A percentile compares a stretch with the other conserved stretches of the same genome.
Evolutionary conservation across 2,329 filamentous ascomycete species (phyloP).

Genomic region (Stachybotrys chlorohalonatus): DNA sequence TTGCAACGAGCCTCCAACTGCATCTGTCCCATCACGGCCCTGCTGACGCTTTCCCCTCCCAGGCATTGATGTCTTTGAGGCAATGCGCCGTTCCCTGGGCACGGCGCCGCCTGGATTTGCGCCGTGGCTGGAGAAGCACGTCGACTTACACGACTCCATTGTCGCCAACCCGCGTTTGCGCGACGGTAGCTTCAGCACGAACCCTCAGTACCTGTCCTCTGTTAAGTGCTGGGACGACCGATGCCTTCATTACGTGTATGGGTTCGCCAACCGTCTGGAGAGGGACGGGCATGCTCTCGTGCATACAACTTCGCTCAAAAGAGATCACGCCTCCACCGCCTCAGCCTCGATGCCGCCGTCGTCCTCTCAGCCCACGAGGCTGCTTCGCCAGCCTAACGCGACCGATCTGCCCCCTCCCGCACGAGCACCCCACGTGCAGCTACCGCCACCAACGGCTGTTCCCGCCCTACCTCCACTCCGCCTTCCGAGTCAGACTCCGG

Average conservation of each 20-base stretch:
- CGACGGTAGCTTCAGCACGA: conserved; percentile 6
- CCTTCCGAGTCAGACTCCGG: conserved; percentile 3
- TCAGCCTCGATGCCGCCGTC: neutral
- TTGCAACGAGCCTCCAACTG: neutral
- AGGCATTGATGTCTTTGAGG: conserved; percentile 21
- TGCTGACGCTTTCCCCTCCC: neutral
- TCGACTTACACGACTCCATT: conserved; percentile 38
- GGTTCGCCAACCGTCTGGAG: conserved; percentile 40
- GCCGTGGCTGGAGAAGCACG: conserved; percentile 44
- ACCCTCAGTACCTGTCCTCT: conserved; percentile 12
- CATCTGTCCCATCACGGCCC: no score
- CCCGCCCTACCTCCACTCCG: conserved; percentile 7
- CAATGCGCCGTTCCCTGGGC: conserved; percentile 17
- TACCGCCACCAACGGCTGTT: neutral
- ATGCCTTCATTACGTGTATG: conserved; percentile 50
- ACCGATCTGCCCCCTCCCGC: neutral
- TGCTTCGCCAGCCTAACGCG: neutral
- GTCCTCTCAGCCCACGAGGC: neutral
- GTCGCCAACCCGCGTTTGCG: conserved; percentile 23
- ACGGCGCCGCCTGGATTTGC: conserved; percentile 36
- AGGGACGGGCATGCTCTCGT: conserved; percentile 41
- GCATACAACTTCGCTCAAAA: conserved; percentile 31
- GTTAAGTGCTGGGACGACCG: conserved; percentile 47
- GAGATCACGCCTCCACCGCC: conserved; percentile 10
- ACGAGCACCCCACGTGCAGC: neutral